Evolutionary conservation across 345 rosid species (phyloP).

Genomic region (Eucalyptus curtisii): DNA sequence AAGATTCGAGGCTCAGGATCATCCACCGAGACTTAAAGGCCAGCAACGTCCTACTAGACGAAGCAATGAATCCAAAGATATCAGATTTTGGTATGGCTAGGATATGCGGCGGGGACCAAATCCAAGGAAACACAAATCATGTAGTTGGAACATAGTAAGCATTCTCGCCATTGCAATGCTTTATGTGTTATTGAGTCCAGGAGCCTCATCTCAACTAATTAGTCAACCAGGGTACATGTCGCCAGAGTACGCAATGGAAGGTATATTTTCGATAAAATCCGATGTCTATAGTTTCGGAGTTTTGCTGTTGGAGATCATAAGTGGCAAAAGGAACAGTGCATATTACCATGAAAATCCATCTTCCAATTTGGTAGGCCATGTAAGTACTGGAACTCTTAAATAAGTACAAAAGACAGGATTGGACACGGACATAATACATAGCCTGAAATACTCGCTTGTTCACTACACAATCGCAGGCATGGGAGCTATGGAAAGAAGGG

Average conservation of each 20-base stretch:
- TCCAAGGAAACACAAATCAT: conserved; percentile 33
- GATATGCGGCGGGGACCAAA: conserved; percentile 38
- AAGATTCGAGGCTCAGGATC: conserved; percentile 64
- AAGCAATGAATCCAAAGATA: conserved; percentile 38
- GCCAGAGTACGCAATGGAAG: conserved; percentile 66
- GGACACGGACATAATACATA: not conserved
- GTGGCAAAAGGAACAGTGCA: conserved; percentile 26
- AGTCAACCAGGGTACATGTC: conserved; percentile 46
- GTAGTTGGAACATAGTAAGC: conserved; percentile 71
- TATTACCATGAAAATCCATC: conserved; percentile 2
- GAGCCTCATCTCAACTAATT: not conserved
- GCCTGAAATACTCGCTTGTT: not conserved
- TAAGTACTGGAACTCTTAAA: conserved; percentile 11
- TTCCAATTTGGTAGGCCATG: conserved; percentile 35
- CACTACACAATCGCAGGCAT: conserved; percentile 11
- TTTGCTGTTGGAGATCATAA: conserved; percentile 45
- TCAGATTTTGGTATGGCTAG: conserved; percentile 70
- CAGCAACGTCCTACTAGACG: conserved; percentile 49
- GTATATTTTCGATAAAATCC: conserved; percentile 49
- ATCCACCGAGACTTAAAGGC: conserved; percentile 70
- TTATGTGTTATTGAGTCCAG: not conserved
- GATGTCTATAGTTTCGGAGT: conserved; percentile 67
- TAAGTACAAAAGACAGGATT: no score
- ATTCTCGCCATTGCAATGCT: not conserved
- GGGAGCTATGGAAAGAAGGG: conserved; percentile 42